Percentiles rank a stretch among this genome's conserved stretches.
Evolutionary conservation across 2,329 filamentous ascomycete species (phyloP).

Genomic region (Neoarthrinium moseri): DNA sequence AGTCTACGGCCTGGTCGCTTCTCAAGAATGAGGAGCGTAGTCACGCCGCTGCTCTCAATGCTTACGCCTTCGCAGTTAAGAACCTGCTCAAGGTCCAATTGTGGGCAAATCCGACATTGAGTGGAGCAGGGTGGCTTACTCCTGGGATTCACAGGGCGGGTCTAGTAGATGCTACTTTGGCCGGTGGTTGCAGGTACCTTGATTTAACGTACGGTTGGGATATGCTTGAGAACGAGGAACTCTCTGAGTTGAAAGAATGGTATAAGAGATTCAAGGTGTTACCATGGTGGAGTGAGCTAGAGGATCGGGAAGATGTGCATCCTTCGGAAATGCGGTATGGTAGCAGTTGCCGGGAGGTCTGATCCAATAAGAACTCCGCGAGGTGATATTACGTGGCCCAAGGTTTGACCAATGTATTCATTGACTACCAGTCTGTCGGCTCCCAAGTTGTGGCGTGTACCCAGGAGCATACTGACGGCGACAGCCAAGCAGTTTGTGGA

Average conservation of each 20-base stretch:
- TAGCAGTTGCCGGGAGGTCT: constrained; percentile 7
- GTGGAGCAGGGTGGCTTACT: constrained; percentile 18
- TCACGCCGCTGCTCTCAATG: constrained; percentile 12
- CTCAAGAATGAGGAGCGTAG: constrained; percentile 16
- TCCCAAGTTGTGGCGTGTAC: too few relatives aligned
- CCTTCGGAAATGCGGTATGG: constrained; percentile 11
- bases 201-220: constrained; percentile 16
- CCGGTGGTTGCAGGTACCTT: constrained; percentile 13
- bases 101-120: constrained; percentile 12
- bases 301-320: constrained; percentile 13
- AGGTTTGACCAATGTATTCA: too few relatives aligned
- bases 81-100: constrained; percentile 13
- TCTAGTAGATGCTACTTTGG: constrained; percentile 17
- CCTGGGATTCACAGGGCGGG: constrained; percentile 16
- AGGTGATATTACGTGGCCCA: too few relatives aligned
- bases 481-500: too few relatives aligned
- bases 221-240: constrained; percentile 12
- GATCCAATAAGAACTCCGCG: too few relatives aligned
- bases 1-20: not conserved
- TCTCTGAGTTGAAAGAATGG: constrained; percentile 14
- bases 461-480: too few relatives aligned
- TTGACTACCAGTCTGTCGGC: too few relatives aligned
- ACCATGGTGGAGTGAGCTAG: constrained; percentile 19
- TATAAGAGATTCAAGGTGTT: constrained; percentile 15
- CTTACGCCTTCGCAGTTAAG: constrained; percentile 9